Conservation (phyloP, 345 rosid species). For the Gynandropsis gynandra region DNA sequence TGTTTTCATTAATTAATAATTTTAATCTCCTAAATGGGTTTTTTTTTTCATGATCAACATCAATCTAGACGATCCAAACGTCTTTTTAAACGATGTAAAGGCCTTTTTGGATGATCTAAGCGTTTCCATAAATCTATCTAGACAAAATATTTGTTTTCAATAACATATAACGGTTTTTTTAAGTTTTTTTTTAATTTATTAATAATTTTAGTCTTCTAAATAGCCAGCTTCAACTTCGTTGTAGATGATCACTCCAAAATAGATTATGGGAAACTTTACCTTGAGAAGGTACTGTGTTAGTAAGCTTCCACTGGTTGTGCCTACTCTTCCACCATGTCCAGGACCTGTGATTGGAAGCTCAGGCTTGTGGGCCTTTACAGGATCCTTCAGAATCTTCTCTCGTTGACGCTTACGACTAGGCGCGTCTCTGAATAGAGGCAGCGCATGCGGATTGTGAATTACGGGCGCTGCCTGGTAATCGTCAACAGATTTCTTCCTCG, state of each 20-base stretch:
- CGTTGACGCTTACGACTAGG: slow-evolving; percentile 97
- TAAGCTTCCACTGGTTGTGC: slow-evolving; percentile 77
- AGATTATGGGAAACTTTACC: slow-evolving; percentile 32
- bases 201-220: too few species aligned
- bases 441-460: slow-evolving; percentile 93
- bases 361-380: slow-evolving; percentile 83
- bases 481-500: slow-evolving; percentile 87
- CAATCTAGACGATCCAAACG: too few species aligned
- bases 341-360: slow-evolving; percentile 92
- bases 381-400: slow-evolving; percentile 89
- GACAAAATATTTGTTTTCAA: too few species aligned
- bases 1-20: too few species aligned
- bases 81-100: too few species aligned
- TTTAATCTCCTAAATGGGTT: too few species aligned
- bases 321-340: slow-evolving; percentile 93
- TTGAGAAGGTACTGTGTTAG: slow-evolving; percentile 93
- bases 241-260: neutral
- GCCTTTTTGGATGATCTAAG: too few species aligned
- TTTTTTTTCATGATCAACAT: too few species aligned
- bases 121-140: too few species aligned
- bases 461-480: slow-evolving; percentile 82
- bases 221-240: too few species aligned
- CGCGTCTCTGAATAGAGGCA: slow-evolving; percentile 92
- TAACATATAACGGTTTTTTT: too few species aligned
- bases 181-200: too few species aligned